A percentile compares a stretch with the other conserved stretches of the same genome.
Conservation (phyloP, 2,329 filamentous ascomycete genomes). For the Tolypocladium sp. region DNA sequence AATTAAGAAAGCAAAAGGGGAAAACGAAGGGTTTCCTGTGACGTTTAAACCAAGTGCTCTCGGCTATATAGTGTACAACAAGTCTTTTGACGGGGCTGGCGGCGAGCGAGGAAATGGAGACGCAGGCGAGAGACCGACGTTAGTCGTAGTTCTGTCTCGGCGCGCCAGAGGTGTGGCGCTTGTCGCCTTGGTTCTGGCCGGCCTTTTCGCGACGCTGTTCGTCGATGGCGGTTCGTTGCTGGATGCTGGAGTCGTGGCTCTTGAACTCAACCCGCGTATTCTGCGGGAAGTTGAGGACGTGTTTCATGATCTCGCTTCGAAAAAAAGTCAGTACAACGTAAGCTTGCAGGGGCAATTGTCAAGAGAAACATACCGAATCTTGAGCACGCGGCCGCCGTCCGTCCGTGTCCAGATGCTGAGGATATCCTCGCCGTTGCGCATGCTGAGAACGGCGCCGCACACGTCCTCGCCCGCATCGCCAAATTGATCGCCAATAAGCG, state of each 20-base stretch:
- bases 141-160: constrained; percentile 25
- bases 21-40: not conserved
- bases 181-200: constrained; percentile 35
- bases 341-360: not conserved
- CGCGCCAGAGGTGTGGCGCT: constrained; percentile 20
- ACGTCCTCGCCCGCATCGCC: constrained; percentile 87
- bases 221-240: constrained; percentile 82
- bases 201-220: constrained; percentile 84
- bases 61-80: constrained; percentile 2
- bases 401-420: constrained; percentile 96
- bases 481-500: constrained; percentile 90
- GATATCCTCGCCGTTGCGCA: constrained; percentile 92
- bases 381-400: constrained; percentile 86
- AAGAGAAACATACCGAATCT: constrained; percentile 65
- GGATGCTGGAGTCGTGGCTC: constrained; percentile 91
- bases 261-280: constrained; percentile 94
- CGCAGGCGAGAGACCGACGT: not conserved
- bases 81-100: not conserved
- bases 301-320: constrained; percentile 82
- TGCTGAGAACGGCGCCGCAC: constrained; percentile 88
- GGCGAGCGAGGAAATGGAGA: not conserved
- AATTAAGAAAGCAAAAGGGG: not conserved
- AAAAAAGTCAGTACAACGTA: constrained; percentile 10
- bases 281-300: constrained; percentile 72
- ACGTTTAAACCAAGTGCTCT: not conserved